phyloP scores from a whole-genome alignment of 2,329 filamentous ascomycete species.

The Xylariaceae sp. region DNA sequence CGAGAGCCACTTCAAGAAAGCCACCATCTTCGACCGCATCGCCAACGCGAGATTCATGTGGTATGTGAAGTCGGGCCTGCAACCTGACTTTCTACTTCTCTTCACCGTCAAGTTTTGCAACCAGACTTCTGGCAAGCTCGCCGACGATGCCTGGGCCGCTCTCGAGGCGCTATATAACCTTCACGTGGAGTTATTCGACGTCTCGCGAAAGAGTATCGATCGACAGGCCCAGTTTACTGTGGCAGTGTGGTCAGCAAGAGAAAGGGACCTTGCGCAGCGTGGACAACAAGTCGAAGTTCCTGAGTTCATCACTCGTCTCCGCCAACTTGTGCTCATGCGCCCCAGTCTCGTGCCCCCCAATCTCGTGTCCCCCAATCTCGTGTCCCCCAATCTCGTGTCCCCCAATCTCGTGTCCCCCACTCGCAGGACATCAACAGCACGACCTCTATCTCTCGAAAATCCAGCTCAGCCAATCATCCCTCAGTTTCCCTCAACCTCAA shows the following conservation, averaged over 20 bases:
- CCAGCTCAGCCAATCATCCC: no score
- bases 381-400: no score
- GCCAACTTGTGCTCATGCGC: background rate
- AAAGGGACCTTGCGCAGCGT: conserved; percentile 13
- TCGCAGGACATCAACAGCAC: no score
- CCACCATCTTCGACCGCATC: conserved; percentile 6
- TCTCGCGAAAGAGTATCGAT: conserved; percentile 15
- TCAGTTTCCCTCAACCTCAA: no score
- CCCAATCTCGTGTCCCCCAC: no score
- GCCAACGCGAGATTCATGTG: conserved; percentile 16
- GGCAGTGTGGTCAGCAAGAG: conserved; percentile 18
- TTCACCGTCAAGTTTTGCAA: conserved; percentile 16
- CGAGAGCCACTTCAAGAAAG: conserved; percentile 7
- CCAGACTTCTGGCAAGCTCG: conserved; percentile 15
- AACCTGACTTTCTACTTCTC: conserved; percentile 14
- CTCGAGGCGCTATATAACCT: conserved; percentile 13
- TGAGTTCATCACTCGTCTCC: conserved; percentile 16
- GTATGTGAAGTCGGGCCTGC: conserved; percentile 16
- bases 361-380: no score
- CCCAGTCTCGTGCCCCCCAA: no score
- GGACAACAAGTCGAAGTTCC: conserved; percentile 14
- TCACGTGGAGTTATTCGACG: conserved; percentile 15
- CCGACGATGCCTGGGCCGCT: conserved; percentile 14
- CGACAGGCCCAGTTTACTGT: conserved; percentile 15
- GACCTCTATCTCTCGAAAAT: no score